These are phyloP conservation scores for Serendipita indica DNA, from an alignment of 768 basidiomycete species.

Conservation along the genomic window DNA sequence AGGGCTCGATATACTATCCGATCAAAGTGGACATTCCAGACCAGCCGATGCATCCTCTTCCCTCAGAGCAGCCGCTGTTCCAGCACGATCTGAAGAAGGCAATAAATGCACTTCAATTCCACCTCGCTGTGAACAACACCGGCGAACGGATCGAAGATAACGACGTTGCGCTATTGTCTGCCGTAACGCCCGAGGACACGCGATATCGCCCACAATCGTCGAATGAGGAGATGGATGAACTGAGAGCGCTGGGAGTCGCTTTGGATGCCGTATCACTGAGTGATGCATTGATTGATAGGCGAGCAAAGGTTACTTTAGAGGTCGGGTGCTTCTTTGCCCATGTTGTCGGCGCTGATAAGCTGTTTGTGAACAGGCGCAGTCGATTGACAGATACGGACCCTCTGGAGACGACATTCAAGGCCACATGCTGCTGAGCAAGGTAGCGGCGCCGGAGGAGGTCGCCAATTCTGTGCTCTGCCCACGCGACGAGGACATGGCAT, in stretches of 20 bases:
- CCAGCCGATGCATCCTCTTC: constrained; percentile 23
- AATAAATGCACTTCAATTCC: constrained; percentile 48
- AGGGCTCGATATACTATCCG: constrained; percentile 12
- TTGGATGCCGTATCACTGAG: constrained; percentile 39
- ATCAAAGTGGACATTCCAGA: constrained; percentile 23
- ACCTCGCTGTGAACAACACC: not conserved
- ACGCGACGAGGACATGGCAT: constrained; percentile 36
- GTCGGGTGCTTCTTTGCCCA: constrained; percentile 23
- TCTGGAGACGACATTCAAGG: constrained; percentile 45
- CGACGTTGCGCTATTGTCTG: not conserved
- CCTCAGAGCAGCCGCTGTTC: constrained; percentile 21
- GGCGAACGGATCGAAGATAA: not conserved
- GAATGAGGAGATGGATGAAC: constrained; percentile 13
- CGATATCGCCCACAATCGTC: not conserved
- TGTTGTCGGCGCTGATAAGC: not conserved
- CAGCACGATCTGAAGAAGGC: constrained; percentile 47
- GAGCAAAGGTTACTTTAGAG: constrained; percentile 25
- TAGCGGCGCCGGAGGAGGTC: not conserved
- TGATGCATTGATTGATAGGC: constrained; percentile 35
- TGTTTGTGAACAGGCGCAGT: constrained; percentile 16
- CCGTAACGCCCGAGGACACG: not conserved
- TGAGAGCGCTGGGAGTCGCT: constrained; percentile 18
- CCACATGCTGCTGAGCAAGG: constrained; percentile 19
- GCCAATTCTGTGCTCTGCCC: constrained; percentile 23
- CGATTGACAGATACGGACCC: constrained; percentile 24